Percentiles rank a stretch among this genome's conserved stretches.
phyloP scores from a whole-genome alignment of 2,329 filamentous ascomycete genomes.

The Epicoccum sorghinum region DNA sequence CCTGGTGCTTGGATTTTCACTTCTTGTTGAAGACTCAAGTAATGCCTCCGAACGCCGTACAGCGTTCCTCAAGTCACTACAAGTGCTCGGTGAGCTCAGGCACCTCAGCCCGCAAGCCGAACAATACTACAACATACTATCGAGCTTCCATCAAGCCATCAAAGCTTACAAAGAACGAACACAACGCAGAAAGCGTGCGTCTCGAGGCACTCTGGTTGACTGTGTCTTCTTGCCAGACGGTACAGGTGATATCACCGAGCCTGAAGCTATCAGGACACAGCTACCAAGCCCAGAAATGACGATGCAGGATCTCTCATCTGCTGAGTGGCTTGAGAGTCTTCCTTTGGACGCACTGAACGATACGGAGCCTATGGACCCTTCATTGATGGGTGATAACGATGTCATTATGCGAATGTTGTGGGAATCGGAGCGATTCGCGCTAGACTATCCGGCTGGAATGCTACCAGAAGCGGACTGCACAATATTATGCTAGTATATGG shows the following conservation, averaged over 20 bases:
- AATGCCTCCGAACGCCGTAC: constrained; percentile 53
- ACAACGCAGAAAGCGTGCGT: constrained; percentile 9
- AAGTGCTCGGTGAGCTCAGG: constrained; percentile 58
- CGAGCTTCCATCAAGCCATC: constrained; percentile 26
- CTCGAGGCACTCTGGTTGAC: constrained; percentile 16
- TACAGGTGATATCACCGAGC: constrained; percentile 3
- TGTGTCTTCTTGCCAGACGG: constrained; percentile 17
- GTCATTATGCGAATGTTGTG: constrained; percentile 27
- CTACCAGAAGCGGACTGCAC: constrained; percentile 11
- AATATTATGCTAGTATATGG: background rate
- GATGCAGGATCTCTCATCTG: constrained; percentile 8
- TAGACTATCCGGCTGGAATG: constrained; percentile 14
- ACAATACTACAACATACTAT: constrained; percentile 63
- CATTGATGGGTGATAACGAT: constrained; percentile 21
- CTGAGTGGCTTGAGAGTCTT: constrained; percentile 16
- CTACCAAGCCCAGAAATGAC: constrained; percentile 23
- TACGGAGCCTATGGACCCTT: constrained; percentile 13
- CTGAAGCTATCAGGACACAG: constrained; percentile 17
- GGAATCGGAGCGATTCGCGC: constrained; percentile 21
- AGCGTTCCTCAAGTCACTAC: constrained; percentile 58
- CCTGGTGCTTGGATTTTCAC: constrained; percentile 62
- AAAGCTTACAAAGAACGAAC: constrained; percentile 23
- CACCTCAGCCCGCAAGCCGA: constrained; percentile 61
- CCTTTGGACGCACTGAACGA: constrained; percentile 10
- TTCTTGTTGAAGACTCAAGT: constrained; percentile 58